Base-by-base conservation (phyloP, 2,329 filamentous ascomycete species). In the Exophiala oligosperma region DNA sequence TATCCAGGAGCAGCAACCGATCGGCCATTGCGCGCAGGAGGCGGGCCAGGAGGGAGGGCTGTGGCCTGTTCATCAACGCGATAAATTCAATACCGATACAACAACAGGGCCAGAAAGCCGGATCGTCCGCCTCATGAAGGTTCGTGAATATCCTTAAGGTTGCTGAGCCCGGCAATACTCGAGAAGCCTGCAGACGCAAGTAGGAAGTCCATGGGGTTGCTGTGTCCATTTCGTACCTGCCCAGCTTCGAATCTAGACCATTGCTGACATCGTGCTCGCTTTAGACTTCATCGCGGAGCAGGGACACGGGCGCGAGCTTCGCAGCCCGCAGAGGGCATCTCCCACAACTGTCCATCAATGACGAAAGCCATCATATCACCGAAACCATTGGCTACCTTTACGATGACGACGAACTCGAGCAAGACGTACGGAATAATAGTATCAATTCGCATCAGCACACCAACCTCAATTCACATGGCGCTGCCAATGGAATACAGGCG, bases 341-440 rank as follows among this genome's bases (percentile, higher is more conserved):
- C 65, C 79, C 84, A 62, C 82, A 86, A 66, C 77, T 87, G 61
- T 86, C 84, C 67, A 87, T 96, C 73, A 94, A 90, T 73, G 92
- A 96, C 76, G 89, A 92, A 61, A 91, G 84, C 76, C 91, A 96
- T 76, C 92, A 96, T 83, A 91, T 96, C 72, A 96, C 92, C 56
- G 92, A 96, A 74, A 89, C 91, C 59, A 96, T 96, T 74, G 91
- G 91, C 52, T 92, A 92, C 68, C 84, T 96, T 75, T 96, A 97
- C 75, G 90, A 89, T 69, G 88, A 91, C 70, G 59, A 68, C 29
- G 32, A 35, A 9, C 84, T 85, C 69, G 84, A 87, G n/a, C 52
- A 43, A 49, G 61, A 61, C 40, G 21, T 35, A 6, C 54, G 50
- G 28, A 41, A 40, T 32, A 41, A 55, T n/a, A 21, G 23, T 17